phyloP scores from a whole-genome alignment of 2,329 filamentous ascomycete genomes.

The Monosporascus sp. region DNA sequence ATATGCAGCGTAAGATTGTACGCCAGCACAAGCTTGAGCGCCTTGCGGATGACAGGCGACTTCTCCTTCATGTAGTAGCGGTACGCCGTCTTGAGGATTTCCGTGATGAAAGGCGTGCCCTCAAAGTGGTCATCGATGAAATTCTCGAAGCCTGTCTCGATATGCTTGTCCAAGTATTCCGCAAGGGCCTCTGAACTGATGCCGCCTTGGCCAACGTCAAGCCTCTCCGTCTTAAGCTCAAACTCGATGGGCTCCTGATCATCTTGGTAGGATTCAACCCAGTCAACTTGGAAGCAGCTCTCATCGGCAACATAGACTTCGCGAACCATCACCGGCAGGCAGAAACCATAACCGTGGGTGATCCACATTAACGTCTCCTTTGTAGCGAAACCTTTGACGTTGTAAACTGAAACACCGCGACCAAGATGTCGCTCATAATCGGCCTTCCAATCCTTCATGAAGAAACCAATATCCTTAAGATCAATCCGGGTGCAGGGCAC shows the following conservation, averaged over 20 bases:
- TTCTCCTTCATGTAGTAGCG: conserved; percentile 87
- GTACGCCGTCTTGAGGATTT: conserved; percentile 93
- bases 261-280: conserved; percentile 72
- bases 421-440: conserved; percentile 90
- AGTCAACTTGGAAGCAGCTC: conserved; percentile 88
- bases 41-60: conserved; percentile 86
- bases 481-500: conserved; percentile 96
- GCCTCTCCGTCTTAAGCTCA: conserved; percentile 79
- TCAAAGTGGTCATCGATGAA: conserved; percentile 97
- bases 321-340: conserved; percentile 85
- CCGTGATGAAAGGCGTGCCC: conserved; percentile 88
- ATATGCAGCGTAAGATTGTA: conserved; percentile 95
- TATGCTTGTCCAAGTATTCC: conserved; percentile 92
- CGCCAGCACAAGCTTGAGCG: conserved; percentile 86
- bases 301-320: conserved; percentile 91
- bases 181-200: conserved; percentile 75
- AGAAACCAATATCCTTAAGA: conserved; percentile 97
- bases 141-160: conserved; percentile 84
- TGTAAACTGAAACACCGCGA: conserved; percentile 83
- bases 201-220: conserved; percentile 85
- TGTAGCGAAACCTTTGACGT: conserved; percentile 78
- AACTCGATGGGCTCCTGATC: conserved; percentile 72
- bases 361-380: conserved; percentile 77
- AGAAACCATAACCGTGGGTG: conserved; percentile 92
- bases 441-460: conserved; percentile 99